These are phyloP conservation scores for Viridothelium virens DNA, from an alignment of 495 filamentous ascomycete species.

Conservation along the genomic window DNA sequence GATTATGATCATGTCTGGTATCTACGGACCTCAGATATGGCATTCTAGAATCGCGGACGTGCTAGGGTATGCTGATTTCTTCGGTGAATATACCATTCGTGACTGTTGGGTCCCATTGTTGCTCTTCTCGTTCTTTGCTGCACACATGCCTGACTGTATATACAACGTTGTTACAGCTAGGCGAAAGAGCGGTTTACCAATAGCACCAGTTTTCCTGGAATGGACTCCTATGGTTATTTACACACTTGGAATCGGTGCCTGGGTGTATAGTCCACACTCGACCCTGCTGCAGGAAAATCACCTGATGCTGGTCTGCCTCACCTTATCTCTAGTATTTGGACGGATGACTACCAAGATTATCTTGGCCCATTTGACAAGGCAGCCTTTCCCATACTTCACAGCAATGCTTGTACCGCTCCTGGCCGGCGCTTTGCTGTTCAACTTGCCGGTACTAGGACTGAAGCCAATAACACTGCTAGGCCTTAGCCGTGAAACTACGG, in stretches of 20 bases:
- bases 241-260: constrained; percentile 62
- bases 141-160: constrained; percentile 74
- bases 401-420: constrained; percentile 78
- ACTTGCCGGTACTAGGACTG: constrained; percentile 72
- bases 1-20: constrained; percentile 78
- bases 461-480: constrained; percentile 21
- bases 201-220: constrained; percentile 82
- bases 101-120: constrained; percentile 86
- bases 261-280: constrained; percentile 84
- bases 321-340: constrained; percentile 94
- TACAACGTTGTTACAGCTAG: constrained; percentile 75
- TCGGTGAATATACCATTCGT: constrained; percentile 60
- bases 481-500: constrained; percentile 48
- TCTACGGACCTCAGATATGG: constrained; percentile 86
- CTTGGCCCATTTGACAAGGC: constrained; percentile 82
- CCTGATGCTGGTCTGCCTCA: constrained; percentile 84
- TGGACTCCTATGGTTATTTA: constrained; percentile 88
- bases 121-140: constrained; percentile 59
- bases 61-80: constrained; percentile 50
- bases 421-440: constrained; percentile 72
- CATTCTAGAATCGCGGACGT: constrained; percentile 59
- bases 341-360: constrained; percentile 99
- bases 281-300: constrained; percentile 70
- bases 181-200: constrained; percentile 59
- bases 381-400: constrained; percentile 96